These are phyloP conservation scores for Setaria viridis DNA, from an alignment of 202 grass and related monocot species.

Conservation along the genomic window DNA sequence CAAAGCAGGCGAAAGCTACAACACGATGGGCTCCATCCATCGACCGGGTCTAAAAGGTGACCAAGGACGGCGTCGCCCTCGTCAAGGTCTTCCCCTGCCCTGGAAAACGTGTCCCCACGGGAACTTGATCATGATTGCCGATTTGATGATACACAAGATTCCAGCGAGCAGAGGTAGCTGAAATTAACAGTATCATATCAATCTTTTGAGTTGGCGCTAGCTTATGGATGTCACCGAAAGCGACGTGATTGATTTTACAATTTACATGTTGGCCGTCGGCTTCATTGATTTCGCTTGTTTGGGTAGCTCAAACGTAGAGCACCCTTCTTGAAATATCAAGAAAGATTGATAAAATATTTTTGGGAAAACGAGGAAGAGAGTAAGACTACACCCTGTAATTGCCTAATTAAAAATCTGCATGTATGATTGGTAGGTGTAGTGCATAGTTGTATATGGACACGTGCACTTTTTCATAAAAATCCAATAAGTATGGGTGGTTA, in stretches of 20 bases:
- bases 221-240: background rate
- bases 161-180: background rate
- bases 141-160: background rate
- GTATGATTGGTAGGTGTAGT: background rate
- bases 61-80: background rate
- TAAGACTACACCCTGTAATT: background rate
- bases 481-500: background rate
- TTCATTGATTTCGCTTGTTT: background rate
- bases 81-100: background rate
- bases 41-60: constrained; percentile 2
- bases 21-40: background rate
- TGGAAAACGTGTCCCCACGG: background rate
- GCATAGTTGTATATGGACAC: background rate
- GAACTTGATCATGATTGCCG: background rate
- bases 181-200: background rate
- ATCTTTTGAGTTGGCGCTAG: background rate
- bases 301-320: background rate
- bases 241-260: background rate
- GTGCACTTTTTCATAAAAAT: background rate
- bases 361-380: background rate
- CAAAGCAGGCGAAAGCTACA: constrained; percentile 13
- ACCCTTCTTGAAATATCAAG: background rate
- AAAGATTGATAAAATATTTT: background rate
- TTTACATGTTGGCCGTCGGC: background rate
- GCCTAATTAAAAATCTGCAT: background rate